Conservation (phyloP, 805 yeast species). For the Pichia phayaonensis region DNA sequence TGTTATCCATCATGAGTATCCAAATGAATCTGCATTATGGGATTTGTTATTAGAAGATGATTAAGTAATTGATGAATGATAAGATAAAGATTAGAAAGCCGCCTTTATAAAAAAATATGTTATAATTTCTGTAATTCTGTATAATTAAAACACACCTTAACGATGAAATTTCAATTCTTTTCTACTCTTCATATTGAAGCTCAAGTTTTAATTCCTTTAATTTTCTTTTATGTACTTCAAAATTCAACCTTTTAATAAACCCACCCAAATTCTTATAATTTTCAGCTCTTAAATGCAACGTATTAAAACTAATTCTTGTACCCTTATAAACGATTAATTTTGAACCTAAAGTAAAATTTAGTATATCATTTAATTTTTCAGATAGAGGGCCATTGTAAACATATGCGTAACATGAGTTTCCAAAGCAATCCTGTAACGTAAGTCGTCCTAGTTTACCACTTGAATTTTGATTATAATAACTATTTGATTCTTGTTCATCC, state of each 20-base stretch:
- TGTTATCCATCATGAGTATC: constrained; percentile 77
- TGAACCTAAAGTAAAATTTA: constrained; percentile 48
- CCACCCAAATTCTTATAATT: constrained; percentile 25
- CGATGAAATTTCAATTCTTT: not conserved
- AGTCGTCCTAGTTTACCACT: constrained; percentile 26
- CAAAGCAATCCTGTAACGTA: constrained; percentile 46
- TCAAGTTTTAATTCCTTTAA: constrained; percentile 32
- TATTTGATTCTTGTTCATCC: constrained; percentile 25
- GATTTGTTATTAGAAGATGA: constrained; percentile 37
- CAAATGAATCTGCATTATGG: constrained; percentile 72
- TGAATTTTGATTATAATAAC: not conserved
- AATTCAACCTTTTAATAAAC: constrained; percentile 21
- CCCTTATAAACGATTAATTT: constrained; percentile 44
- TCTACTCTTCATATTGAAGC: constrained; percentile 15
- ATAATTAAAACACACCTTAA: not conserved
- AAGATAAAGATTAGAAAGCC: not conserved
- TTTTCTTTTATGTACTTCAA: constrained; percentile 25
- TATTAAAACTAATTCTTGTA: constrained; percentile 40
- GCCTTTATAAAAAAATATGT: not conserved
- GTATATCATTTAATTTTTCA: constrained; percentile 10
- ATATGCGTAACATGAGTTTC: constrained; percentile 48
- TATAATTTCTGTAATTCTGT: not conserved
- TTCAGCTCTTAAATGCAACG: constrained; percentile 28
- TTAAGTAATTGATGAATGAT: not conserved
- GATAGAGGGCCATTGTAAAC: constrained; percentile 41